These are phyloP conservation scores for Phytophthora pisi DNA, from an alignment of 352 stramenopile species.

Conservation along the genomic window DNA sequence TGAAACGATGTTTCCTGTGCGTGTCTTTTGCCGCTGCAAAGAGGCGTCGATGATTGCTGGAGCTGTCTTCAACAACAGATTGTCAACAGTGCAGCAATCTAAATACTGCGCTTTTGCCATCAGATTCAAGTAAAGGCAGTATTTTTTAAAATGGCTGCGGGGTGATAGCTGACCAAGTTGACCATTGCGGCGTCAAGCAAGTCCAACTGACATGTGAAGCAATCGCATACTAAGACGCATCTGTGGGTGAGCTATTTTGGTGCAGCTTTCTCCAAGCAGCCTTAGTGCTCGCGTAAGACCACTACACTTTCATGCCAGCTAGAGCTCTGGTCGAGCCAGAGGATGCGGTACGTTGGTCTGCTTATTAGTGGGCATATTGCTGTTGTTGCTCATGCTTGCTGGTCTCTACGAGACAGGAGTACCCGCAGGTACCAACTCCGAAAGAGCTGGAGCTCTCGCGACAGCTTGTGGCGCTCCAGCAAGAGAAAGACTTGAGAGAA, in stretches of 20 bases:
- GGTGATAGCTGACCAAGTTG: no score
- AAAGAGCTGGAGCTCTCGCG: conserved; percentile 77
- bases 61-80: conserved; percentile 5
- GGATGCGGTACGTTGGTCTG: conserved; percentile 39
- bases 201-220: not conserved
- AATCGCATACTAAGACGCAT: no score
- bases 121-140: not conserved
- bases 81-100: not conserved
- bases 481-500: conserved; percentile 73
- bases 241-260: not conserved
- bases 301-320: conserved; percentile 19
- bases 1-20: not conserved
- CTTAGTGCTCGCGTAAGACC: not conserved
- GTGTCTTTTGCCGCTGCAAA: conserved; percentile 6
- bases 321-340: conserved; percentile 34
- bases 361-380: not conserved
- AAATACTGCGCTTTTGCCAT: not conserved
- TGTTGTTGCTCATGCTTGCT: not conserved
- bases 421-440: conserved; percentile 71
- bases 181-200: not conserved
- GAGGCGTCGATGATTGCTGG: conserved; percentile 1
- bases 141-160: no score
- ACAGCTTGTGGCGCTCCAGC: conserved; percentile 66
- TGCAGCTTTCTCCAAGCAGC: not conserved
- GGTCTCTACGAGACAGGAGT: conserved; percentile 45